Percentiles rank a stretch among this genome's conserved stretches.
These are phyloP conservation scores for Nothophaeocryptopus gaeumannii DNA, from an alignment of 2,329 filamentous ascomycete species.

Conservation along the genomic window DNA sequence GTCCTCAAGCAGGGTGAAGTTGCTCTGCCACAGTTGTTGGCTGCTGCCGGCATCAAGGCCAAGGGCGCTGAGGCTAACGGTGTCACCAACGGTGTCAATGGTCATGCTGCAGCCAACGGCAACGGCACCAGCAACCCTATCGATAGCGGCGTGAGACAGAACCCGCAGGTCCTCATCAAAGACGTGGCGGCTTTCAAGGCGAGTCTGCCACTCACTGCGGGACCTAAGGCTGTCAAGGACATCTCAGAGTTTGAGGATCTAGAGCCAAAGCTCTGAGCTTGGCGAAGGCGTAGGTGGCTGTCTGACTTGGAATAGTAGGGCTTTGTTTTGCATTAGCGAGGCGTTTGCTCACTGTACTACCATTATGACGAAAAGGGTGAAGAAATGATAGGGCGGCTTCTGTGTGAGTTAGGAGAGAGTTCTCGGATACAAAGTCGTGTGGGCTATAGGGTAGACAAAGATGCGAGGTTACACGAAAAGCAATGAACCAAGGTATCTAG, in stretches of 20 bases:
- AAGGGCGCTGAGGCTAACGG: conserved; percentile 3
- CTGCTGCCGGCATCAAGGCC: conserved; percentile 22
- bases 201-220: conserved; percentile 67
- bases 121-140: conserved; percentile 30
- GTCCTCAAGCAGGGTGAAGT: conserved; percentile 52
- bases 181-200: conserved; percentile 82
- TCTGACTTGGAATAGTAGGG: too few relatives aligned
- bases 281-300: too few relatives aligned
- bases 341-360: too few relatives aligned
- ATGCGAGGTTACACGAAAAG: too few relatives aligned
- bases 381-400: too few relatives aligned
- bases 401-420: too few relatives aligned
- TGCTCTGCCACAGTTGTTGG: conserved; percentile 46
- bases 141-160: conserved; percentile 44
- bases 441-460: too few relatives aligned
- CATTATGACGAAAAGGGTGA: too few relatives aligned
- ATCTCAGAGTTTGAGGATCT: conserved; percentile 82
- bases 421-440: too few relatives aligned
- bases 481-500: too few relatives aligned
- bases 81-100: conserved; percentile 34
- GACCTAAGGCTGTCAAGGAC: conserved; percentile 69
- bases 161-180: conserved; percentile 62
- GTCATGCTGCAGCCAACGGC: conserved; percentile 27
- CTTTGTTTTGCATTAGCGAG: too few relatives aligned
- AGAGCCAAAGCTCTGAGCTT: conserved; percentile 65